phyloP scores from a whole-genome alignment of 768 basidiomycete species.

The Boletus pseudo-olivaceus region DNA sequence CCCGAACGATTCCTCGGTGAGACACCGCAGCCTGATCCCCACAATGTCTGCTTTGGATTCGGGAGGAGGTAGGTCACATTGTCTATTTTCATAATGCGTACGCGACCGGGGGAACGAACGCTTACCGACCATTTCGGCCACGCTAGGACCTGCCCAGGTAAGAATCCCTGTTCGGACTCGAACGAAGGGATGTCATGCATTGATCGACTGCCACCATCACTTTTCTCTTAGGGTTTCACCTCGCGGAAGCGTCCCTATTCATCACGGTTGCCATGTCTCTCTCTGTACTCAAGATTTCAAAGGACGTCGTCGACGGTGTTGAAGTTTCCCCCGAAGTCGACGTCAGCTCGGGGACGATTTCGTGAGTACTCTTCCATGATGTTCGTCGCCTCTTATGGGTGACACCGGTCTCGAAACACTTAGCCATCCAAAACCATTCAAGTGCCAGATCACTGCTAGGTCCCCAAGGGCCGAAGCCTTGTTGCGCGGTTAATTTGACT shows the following conservation, averaged over 20 bases:
- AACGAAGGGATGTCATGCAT: not conserved
- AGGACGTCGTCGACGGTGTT: conserved; percentile 38
- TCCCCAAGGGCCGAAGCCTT: conserved; percentile 38
- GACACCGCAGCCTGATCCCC: conserved; percentile 17
- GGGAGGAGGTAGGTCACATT: conserved; percentile 25
- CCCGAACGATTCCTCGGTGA: conserved; percentile 35
- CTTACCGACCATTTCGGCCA: not conserved
- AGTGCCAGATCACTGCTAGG: conserved; percentile 51
- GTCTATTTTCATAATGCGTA: not conserved
- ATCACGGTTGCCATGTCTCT: conserved; percentile 35
- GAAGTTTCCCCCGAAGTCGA: conserved; percentile 45
- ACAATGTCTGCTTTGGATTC: conserved; percentile 22
- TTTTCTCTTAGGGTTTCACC: conserved; percentile 20
- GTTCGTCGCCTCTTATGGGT: not conserved
- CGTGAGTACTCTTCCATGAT: conserved; percentile 29
- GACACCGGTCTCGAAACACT: not conserved
- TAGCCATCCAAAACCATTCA: conserved; percentile 53
- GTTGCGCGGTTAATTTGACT: not conserved
- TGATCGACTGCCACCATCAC: not conserved
- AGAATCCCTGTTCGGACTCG: not conserved
- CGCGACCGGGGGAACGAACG: not conserved
- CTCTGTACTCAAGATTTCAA: conserved; percentile 44
- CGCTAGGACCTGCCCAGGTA: conserved; percentile 21
- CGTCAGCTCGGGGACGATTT: conserved; percentile 40
- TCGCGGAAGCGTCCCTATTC: conserved; percentile 31